These are phyloP conservation scores for Rhynchospora tenuis DNA, from an alignment of 176 grass and related monocot species.

Conservation along the genomic window DNA sequence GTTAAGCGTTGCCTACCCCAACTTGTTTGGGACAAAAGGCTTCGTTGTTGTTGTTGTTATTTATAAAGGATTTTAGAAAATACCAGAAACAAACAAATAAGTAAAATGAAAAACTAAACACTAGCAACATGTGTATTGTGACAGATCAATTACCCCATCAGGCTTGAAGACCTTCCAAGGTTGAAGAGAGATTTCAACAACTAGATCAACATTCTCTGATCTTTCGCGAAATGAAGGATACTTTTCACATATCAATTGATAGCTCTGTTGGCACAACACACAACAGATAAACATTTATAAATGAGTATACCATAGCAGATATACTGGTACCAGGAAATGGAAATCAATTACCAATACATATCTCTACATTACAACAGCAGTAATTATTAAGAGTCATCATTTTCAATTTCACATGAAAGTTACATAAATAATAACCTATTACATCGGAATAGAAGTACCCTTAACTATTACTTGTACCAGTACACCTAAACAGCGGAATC, in stretches of 20 bases:
- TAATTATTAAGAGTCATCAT: background rate
- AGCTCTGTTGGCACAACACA: slow-evolving; percentile 48
- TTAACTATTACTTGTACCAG: background rate
- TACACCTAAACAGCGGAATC: background rate
- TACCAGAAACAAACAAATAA: too few species aligned
- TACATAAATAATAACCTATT: background rate
- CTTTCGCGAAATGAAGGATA: slow-evolving; percentile 96
- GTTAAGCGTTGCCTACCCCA: too few species aligned
- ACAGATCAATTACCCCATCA: slow-evolving; percentile 56
- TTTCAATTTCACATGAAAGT: background rate
- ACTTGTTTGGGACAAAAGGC: too few species aligned
- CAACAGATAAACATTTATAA: slow-evolving; percentile 9
- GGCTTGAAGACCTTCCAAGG: slow-evolving; percentile 98
- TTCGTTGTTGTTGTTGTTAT: too few species aligned
- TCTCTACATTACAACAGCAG: background rate
- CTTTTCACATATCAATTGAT: slow-evolving; percentile 71
- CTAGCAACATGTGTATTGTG: background rate
- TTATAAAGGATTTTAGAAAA: too few species aligned
- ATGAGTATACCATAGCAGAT: background rate
- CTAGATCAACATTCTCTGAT: slow-evolving; percentile 94
- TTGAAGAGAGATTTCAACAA: slow-evolving; percentile 97
- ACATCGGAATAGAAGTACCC: background rate
- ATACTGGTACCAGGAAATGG: background rate
- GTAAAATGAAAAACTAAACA: background rate
- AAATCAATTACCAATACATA: background rate